phyloP scores from a whole-genome alignment of 2,329 filamentous ascomycete species.

The Trichoderma simmonsii region DNA sequence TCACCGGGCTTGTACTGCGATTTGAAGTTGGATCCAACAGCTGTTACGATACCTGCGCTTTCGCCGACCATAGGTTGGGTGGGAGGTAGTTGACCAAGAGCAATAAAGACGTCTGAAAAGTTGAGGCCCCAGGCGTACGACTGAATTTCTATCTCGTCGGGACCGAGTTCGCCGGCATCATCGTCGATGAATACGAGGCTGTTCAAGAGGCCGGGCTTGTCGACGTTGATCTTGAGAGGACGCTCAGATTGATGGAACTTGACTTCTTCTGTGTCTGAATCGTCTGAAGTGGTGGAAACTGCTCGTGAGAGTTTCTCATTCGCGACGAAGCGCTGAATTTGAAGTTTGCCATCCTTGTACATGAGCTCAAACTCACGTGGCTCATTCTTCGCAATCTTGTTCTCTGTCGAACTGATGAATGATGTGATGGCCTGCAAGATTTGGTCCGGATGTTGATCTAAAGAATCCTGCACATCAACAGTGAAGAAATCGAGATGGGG shows the following conservation, averaged over 20 bases:
- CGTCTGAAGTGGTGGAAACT: not conserved
- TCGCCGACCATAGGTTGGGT: slow-evolving; percentile 32
- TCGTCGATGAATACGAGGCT: slow-evolving; percentile 23
- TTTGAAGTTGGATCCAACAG: slow-evolving; percentile 29
- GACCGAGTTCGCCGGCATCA: slow-evolving; percentile 16
- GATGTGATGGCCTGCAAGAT: not conserved
- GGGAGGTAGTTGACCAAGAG: slow-evolving; percentile 32
- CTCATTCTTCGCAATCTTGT: not conserved
- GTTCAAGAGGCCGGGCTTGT: slow-evolving; percentile 22
- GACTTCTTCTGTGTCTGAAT: not conserved
- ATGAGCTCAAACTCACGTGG: not conserved
- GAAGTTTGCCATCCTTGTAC: not conserved
- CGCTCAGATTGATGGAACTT: not conserved
- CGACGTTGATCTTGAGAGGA: not conserved
- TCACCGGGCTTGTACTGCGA: slow-evolving; percentile 24
- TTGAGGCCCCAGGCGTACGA: slow-evolving; percentile 30
- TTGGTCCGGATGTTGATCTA: not conserved
- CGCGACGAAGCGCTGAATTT: not conserved
- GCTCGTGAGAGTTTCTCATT: not conserved
- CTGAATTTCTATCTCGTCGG: slow-evolving; percentile 21
- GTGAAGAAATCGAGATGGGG: not conserved
- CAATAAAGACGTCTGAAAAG: slow-evolving; percentile 37
- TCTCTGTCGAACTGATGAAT: not conserved
- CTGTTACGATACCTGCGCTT: slow-evolving; percentile 31
- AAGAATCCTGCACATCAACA: not conserved